phyloP scores from a whole-genome alignment of 1,284 basidiomycete species.

The Boletus austroedulis region DNA sequence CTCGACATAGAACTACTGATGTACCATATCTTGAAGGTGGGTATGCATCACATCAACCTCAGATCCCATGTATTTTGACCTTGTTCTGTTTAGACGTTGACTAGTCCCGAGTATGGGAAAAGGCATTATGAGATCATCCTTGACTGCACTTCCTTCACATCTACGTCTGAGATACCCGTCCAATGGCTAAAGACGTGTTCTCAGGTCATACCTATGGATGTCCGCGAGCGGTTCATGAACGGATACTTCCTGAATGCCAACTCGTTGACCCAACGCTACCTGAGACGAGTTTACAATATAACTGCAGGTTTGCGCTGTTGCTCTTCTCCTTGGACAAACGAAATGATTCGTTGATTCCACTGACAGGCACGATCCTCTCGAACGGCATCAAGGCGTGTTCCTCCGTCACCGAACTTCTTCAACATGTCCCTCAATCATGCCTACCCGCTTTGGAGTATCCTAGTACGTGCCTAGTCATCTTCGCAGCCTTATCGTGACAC shows the following conservation, averaged over 20 bases:
- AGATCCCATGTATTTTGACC: not conserved
- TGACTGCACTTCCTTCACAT: slow-evolving; percentile 79
- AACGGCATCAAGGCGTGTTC: slow-evolving; percentile 56
- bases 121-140: slow-evolving; percentile 72
- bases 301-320: slow-evolving; percentile 54
- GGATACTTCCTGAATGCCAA: slow-evolving; percentile 83
- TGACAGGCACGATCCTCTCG: slow-evolving; percentile 54
- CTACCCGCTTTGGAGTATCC: slow-evolving; percentile 52
- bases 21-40: slow-evolving; percentile 77
- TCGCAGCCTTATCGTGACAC: slow-evolving; percentile 9
- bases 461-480: slow-evolving; percentile 39
- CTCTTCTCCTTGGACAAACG: not conserved
- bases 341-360: slow-evolving; percentile 8
- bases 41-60: slow-evolving; percentile 14
- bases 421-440: slow-evolving; percentile 50
- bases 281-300: slow-evolving; percentile 73
- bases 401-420: slow-evolving; percentile 56
- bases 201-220: slow-evolving; percentile 73
- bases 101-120: slow-evolving; percentile 44
- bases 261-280: slow-evolving; percentile 65
- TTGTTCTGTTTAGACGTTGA: slow-evolving; percentile 37
- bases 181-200: slow-evolving; percentile 80
- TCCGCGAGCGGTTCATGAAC: slow-evolving; percentile 54
- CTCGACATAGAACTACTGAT: slow-evolving; percentile 85
- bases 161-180: slow-evolving; percentile 75